Evolutionary conservation across 1,284 basidiomycete species (phyloP).

Genomic region (Macrocystidia cucumis): DNA sequence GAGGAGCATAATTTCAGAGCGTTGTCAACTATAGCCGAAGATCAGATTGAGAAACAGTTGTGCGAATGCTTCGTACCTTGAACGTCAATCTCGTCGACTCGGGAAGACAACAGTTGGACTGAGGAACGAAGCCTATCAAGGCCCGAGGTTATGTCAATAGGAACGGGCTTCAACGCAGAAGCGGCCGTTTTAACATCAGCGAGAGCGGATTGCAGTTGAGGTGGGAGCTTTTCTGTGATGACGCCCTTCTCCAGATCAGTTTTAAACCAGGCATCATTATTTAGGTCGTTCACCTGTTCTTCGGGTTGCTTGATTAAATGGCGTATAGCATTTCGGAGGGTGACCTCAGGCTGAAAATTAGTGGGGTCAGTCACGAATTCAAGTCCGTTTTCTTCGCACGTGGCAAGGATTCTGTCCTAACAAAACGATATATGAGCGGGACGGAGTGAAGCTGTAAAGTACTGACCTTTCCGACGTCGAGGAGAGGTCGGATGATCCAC

Average conservation of each 20-base stretch:
- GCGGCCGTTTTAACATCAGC: conserved; percentile 22
- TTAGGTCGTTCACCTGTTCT: no score
- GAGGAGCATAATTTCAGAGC: conserved; percentile 16
- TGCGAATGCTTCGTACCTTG: conserved; percentile 19
- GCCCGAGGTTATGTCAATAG: conserved; percentile 22
- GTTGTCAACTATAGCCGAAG: conserved; percentile 16
- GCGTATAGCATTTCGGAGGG: conserved; percentile 64
- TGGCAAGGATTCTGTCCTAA: conserved; percentile 68
- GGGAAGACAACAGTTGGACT: conserved; percentile 22
- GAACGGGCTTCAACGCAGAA: conserved; percentile 15
- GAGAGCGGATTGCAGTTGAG: conserved; percentile 21
- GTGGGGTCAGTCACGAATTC: conserved; percentile 59
- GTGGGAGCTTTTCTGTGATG: no score
- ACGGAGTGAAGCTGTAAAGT: not conserved
- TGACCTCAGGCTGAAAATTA: conserved; percentile 65
- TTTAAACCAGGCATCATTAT: no score
- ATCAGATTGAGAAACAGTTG: not conserved
- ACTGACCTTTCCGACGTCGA: conserved; percentile 58
- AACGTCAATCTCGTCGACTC: conserved; percentile 26
- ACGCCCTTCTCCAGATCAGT: no score
- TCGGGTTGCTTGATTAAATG: no score
- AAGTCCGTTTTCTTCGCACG: conserved; percentile 53
- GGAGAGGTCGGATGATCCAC: conserved; percentile 65
- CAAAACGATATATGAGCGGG: conserved; percentile 4
- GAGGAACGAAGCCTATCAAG: conserved; percentile 26